Evolutionary conservation across 805 yeast species (phyloP).

Genomic region (Candida ipomoeae): DNA sequence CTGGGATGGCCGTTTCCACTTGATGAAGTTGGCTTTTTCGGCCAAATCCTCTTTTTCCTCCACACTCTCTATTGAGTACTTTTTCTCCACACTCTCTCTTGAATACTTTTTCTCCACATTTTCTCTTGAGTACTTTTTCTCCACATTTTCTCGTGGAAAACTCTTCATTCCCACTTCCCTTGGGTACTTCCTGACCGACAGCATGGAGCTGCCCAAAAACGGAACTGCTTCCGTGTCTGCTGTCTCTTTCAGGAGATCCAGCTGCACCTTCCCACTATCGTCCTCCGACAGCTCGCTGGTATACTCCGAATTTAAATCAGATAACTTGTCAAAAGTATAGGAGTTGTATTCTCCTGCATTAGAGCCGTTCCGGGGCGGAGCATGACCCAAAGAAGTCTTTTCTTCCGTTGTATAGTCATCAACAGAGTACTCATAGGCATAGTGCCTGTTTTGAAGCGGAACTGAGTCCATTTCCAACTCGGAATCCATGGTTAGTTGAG

Average conservation of each 20-base stretch:
- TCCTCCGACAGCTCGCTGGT: conserved; percentile 1
- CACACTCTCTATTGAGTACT: not conserved
- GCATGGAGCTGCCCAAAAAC: conserved; percentile 11
- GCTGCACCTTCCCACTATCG: not conserved
- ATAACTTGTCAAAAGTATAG: conserved; percentile 32
- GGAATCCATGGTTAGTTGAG: not conserved
- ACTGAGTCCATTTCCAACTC: conserved; percentile 6
- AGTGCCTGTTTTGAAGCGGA: conserved; percentile 18
- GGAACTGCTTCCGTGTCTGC: conserved; percentile 2
- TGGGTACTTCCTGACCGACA: conserved; percentile 12
- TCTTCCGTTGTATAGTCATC: conserved; percentile 16
- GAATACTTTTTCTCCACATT: not conserved
- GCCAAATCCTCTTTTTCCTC: not conserved
- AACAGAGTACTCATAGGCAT: conserved; percentile 32
- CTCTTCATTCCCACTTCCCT: not conserved
- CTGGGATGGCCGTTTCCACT: conserved; percentile 39
- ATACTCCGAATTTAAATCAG: conserved; percentile 11
- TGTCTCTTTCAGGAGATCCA: not conserved
- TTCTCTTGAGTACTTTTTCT: not conserved
- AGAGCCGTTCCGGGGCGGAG: not conserved
- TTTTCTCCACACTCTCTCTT: not conserved
- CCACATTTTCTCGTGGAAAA: not conserved
- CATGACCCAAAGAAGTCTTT: not conserved
- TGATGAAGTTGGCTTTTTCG: conserved; percentile 17
- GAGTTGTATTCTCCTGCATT: conserved; percentile 8